These are phyloP conservation scores for Thelonectria olida DNA, from an alignment of 2,329 filamentous ascomycete species.

Conservation along the genomic window DNA sequence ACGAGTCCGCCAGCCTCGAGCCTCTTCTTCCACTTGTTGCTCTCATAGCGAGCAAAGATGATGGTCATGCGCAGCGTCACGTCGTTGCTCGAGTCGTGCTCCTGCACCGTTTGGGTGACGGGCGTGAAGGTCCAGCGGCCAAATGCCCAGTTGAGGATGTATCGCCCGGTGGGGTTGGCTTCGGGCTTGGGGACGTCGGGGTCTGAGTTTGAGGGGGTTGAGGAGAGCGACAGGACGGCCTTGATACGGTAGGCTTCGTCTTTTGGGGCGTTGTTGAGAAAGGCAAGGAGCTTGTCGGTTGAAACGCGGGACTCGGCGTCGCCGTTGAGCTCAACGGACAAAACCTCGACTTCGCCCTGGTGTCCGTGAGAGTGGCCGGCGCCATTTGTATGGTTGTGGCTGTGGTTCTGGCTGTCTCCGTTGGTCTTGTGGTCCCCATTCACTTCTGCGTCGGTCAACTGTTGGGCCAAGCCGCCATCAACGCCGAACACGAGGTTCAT, in stretches of 20 bases:
- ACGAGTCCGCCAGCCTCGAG: slow-evolving; percentile 67
- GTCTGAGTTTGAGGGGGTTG: slow-evolving; percentile 60
- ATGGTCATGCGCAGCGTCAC: slow-evolving; percentile 75
- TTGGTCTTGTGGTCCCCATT: slow-evolving; percentile 40
- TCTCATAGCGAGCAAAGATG: slow-evolving; percentile 77
- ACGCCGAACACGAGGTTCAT: slow-evolving; percentile 86
- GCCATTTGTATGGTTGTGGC: slow-evolving; percentile 43
- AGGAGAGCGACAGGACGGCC: slow-evolving; percentile 63
- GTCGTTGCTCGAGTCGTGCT: slow-evolving; percentile 66
- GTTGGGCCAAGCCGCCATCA: slow-evolving; percentile 78
- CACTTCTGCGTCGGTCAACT: slow-evolving; percentile 54
- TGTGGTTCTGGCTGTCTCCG: slow-evolving; percentile 46
- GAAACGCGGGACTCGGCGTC: slow-evolving; percentile 54
- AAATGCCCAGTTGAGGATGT: slow-evolving; percentile 98
- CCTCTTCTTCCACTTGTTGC: slow-evolving; percentile 80
- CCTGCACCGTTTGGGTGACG: slow-evolving; percentile 49
- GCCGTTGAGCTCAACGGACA: slow-evolving; percentile 77
- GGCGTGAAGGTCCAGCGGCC: slow-evolving; percentile 91
- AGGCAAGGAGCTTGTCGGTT: slow-evolving; percentile 68
- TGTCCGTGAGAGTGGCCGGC: slow-evolving; percentile 59
- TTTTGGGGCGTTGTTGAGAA: slow-evolving; percentile 81
- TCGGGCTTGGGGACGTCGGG: slow-evolving; percentile 51
- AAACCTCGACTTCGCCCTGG: slow-evolving; percentile 91
- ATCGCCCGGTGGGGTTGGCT: slow-evolving; percentile 58
- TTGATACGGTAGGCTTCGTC: slow-evolving; percentile 98